These are phyloP conservation scores for Stenogyne calaminthoides DNA, from an alignment of 305 asterid species.

Conservation along the genomic window DNA sequence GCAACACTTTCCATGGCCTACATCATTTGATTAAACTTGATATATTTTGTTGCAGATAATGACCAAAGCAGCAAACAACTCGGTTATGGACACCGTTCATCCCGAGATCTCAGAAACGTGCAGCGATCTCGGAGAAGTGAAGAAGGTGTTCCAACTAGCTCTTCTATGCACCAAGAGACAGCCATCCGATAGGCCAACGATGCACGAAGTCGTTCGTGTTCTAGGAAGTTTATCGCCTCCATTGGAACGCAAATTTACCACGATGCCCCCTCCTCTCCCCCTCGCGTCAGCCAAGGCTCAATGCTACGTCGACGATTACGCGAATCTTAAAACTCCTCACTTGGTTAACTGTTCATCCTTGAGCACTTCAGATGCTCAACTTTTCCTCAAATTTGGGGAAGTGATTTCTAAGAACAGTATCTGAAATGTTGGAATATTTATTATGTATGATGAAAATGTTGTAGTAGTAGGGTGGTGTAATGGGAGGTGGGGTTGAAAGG, in stretches of 20 bases:
- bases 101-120: conserved; percentile 80
- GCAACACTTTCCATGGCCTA: not conserved
- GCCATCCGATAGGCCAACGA: conserved; percentile 83
- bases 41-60: conserved; percentile 49
- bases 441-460: not conserved
- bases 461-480: conserved; percentile 2
- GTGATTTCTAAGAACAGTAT: conserved; percentile 46
- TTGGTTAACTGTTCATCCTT: conserved; percentile 78
- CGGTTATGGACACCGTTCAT: conserved; percentile 90
- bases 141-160: conserved; percentile 92
- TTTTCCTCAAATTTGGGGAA: conserved; percentile 49
- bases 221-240: conserved; percentile 57
- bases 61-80: conserved; percentile 71
- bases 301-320: conserved; percentile 83
- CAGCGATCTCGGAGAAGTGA: conserved; percentile 78
- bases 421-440: conserved; percentile 10
- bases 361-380: conserved; percentile 89
- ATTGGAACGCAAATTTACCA: conserved; percentile 31
- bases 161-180: conserved; percentile 86
- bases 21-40: not conserved
- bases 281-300: conserved; percentile 53
- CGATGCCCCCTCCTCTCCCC: conserved; percentile 18
- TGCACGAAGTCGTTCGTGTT: conserved; percentile 91
- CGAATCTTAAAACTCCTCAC: conserved; percentile 86
- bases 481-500: conserved; percentile 9